Conservation (phyloP, 176 grass and related monocot species). For the Juncus inflexus region DNA sequence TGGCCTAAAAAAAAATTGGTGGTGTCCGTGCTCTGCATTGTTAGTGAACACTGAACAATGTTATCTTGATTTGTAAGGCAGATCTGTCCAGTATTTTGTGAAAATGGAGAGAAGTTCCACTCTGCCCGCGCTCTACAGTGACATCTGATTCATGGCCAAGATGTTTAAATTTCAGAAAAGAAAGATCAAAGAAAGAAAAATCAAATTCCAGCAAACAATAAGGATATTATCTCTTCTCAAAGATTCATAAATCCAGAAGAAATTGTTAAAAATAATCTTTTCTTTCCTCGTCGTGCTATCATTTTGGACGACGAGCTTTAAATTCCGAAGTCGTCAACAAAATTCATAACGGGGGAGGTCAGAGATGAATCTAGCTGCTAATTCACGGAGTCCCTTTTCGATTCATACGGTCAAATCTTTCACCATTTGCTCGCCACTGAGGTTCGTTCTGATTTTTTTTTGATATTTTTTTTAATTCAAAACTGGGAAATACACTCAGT, state of each 20-base stretch:
- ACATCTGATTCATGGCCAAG: not conserved
- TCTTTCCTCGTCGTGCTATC: not conserved
- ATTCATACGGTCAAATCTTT: not conserved
- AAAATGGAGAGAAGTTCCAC: too few relatives aligned
- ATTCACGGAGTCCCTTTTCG: slow-evolving; percentile 8
- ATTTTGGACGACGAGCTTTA: not conserved
- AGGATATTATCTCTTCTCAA: too few relatives aligned
- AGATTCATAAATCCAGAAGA: not conserved
- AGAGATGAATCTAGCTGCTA: not conserved
- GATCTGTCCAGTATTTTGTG: too few relatives aligned
- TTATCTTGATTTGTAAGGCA: too few relatives aligned
- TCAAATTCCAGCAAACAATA: not conserved
- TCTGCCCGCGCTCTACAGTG: not conserved
- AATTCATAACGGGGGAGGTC: not conserved
- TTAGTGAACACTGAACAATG: too few relatives aligned
- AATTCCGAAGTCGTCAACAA: not conserved
- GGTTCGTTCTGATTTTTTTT: slow-evolving; percentile 11
- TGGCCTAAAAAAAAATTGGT: too few relatives aligned
- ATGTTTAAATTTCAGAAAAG: too few relatives aligned
- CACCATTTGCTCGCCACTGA: not conserved
- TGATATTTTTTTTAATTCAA: not conserved
- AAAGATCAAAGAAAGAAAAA: not conserved
- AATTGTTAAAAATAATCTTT: not conserved
- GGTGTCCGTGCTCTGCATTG: too few relatives aligned
- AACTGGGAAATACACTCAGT: not conserved